Evolutionary conservation across 805 yeast species (phyloP), one percentile per base, ranked within the genome.

Genomic region (Huiozyma sinensis): DNA sequence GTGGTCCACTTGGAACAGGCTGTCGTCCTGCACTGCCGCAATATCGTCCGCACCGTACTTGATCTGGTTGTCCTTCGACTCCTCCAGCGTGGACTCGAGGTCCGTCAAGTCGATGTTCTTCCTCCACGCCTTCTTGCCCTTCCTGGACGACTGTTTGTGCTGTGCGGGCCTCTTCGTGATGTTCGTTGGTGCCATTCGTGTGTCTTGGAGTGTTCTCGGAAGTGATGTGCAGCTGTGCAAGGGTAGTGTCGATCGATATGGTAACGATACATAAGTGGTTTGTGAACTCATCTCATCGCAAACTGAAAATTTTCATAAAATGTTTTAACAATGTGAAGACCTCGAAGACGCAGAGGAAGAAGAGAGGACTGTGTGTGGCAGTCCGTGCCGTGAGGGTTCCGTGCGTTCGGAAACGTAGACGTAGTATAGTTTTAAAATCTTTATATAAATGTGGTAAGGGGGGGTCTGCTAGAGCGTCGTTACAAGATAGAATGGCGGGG

Each of bases 91-190:
- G 31, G 66, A 63, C 56, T 83, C 87, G 40, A 92, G 69, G 50
- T 87, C 96, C 27, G 77, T 79, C 13, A 92, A 67, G 61, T 92
- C 95, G 46, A 92, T 83, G 63, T 92, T 86, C 66, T 90, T 92
- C 65, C 97, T 80, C 98, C 98, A 92, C 5, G 97, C 83, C 60
- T 75, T 81, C 72, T 85, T 90, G 38, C 95, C 95, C 69, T 92
- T 92, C 57, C 97, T 75, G 6, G 96, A 87, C 5, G 83, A 58
- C 65, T 89, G 96, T 38, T 67, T 67, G 52, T 70, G 72, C 52
- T 74, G 79, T 24, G 76, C 61, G 10, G 89, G 86, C 61, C 78
- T 72, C 24, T 17, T 17, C 2, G 24, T 17, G 24, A 17, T 17
- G 24, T 17, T 17, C 24, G 24, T 17, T 17, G 24, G 24, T 17